phyloP scores from a whole-genome alignment of 106 monocot species.

The Posidonia australis region DNA sequence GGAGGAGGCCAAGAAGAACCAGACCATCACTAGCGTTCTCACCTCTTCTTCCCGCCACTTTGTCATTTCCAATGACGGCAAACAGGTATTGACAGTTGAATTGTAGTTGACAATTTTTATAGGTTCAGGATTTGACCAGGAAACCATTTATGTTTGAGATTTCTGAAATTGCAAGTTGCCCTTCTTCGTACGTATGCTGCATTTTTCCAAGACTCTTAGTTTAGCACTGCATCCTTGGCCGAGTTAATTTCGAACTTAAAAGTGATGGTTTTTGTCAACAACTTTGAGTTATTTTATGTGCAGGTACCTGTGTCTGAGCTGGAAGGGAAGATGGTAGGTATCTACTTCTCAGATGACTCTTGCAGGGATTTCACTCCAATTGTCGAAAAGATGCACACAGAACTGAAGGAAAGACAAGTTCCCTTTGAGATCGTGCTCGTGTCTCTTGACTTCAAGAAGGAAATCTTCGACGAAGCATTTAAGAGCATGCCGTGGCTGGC shows the following conservation, averaged over 20 bases:
- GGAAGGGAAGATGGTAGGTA: conserved; percentile 60
- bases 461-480: conserved; percentile 19
- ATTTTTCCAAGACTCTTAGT: no score
- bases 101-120: neutral
- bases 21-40: conserved; percentile 43
- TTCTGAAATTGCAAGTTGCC: neutral
- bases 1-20: conserved; percentile 43
- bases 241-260: neutral
- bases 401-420: conserved; percentile 51
- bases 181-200: neutral
- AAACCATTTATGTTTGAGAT: neutral
- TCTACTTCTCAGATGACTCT: conserved; percentile 32
- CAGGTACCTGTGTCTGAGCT: conserved; percentile 64
- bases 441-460: conserved; percentile 40
- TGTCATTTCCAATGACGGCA: conserved; percentile 35
- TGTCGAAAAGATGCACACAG: conserved; percentile 34
- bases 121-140: neutral
- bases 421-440: conserved; percentile 57
- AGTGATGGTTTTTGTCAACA: no score
- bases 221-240: no score
- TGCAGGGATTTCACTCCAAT: conserved; percentile 31
- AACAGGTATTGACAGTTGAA: conserved; percentile 27
- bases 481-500: conserved; percentile 60
- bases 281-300: no score
- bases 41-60: conserved; percentile 35